phyloP scores from a whole-genome alignment of 495 filamentous ascomycete species.

The Corynascus novoguineensis region DNA sequence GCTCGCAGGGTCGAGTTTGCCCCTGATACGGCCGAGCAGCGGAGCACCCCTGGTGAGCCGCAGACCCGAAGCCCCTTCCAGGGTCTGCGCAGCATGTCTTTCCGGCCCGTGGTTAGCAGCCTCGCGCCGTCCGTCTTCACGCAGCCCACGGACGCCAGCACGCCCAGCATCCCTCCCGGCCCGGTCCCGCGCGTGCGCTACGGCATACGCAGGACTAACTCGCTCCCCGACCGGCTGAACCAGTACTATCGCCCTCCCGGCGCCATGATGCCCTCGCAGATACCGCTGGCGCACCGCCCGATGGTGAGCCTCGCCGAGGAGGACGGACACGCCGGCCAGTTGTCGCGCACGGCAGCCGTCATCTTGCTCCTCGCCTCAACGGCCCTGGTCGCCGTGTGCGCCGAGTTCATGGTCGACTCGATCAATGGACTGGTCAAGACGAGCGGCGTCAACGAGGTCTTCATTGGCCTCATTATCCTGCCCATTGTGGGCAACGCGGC shows the following conservation, averaged over 20 bases:
- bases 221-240: constrained; percentile 66
- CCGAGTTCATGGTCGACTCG: constrained; percentile 73
- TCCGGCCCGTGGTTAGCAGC: constrained; percentile 41
- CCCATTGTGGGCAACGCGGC: constrained; percentile 88
- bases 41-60: constrained; percentile 26
- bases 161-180: constrained; percentile 27
- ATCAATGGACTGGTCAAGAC: constrained; percentile 64
- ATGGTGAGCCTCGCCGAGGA: constrained; percentile 30
- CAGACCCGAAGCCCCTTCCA: constrained; percentile 34
- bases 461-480: constrained; percentile 78
- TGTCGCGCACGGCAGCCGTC: constrained; percentile 67
- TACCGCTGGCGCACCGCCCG: constrained; percentile 31
- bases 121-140: constrained; percentile 43
- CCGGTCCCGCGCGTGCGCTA: constrained; percentile 51
- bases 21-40: constrained; percentile 16
- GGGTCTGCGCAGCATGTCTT: constrained; percentile 37
- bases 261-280: constrained; percentile 40
- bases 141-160: constrained; percentile 24
- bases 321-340: constrained; percentile 41
- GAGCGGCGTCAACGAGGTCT: constrained; percentile 59
- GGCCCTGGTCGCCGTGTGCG: constrained; percentile 70
- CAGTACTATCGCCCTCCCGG: constrained; percentile 41
- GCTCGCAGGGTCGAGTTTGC: constrained; percentile 46
- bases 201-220: constrained; percentile 70
- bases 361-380: constrained; percentile 70